Conservation (phyloP, 495 filamentous ascomycete genomes). For the Penicillium riverlandense region DNA sequence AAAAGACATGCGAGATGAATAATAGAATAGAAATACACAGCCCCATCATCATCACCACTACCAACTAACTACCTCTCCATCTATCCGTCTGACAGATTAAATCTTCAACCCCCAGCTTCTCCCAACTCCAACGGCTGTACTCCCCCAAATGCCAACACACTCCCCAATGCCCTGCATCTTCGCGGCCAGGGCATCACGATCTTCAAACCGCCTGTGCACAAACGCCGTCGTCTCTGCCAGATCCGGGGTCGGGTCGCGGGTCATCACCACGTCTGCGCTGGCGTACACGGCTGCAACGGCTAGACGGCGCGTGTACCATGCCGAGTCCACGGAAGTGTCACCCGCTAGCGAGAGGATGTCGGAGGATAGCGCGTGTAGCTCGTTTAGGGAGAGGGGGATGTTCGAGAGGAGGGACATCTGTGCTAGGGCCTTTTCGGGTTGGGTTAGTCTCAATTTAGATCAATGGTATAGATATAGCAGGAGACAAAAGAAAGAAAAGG, state of each 20-base stretch:
- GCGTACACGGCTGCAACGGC: slow-evolving; percentile 75
- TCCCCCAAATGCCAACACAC: slow-evolving; percentile 74
- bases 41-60: background rate
- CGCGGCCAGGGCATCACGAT: slow-evolving; percentile 50
- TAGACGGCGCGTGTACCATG: slow-evolving; percentile 88
- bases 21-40: background rate
- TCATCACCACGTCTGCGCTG: slow-evolving; percentile 87
- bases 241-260: slow-evolving; percentile 61
- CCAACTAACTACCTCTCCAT: too few species aligned
- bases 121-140: slow-evolving; percentile 35
- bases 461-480: background rate
- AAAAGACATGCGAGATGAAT: background rate
- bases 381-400: slow-evolving; percentile 66
- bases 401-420: slow-evolving; percentile 77
- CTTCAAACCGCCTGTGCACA: slow-evolving; percentile 66
- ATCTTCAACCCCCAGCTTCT: slow-evolving; percentile 45
- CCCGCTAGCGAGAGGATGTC: slow-evolving; percentile 84
- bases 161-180: slow-evolving; percentile 54
- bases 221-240: slow-evolving; percentile 73
- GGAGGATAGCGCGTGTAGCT: slow-evolving; percentile 73
- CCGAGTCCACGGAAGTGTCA: slow-evolving; percentile 70
- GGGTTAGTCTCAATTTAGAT: slow-evolving; percentile 1
- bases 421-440: slow-evolving; percentile 60
- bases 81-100: slow-evolving; percentile 1
- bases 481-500: background rate